Percentiles rank a stretch among this genome's conserved stretches.
These are phyloP conservation scores for Trichoderma atrobrunneum DNA, from an alignment of 2,329 filamentous ascomycete genomes.

Conservation along the genomic window DNA sequence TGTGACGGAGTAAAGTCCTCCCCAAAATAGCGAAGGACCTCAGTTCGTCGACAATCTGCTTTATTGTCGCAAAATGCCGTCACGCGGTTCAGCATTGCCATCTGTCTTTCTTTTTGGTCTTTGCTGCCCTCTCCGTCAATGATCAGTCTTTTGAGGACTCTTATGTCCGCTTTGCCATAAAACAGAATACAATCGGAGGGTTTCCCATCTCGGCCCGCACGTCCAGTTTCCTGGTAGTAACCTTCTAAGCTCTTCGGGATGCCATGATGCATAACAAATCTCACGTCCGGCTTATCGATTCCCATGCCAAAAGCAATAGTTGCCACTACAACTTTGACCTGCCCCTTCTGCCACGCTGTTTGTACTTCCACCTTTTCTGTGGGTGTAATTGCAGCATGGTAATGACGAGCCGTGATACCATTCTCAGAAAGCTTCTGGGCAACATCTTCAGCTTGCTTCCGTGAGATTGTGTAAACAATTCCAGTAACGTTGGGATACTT, in stretches of 20 bases:
- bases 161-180: constrained; percentile 77
- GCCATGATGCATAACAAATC: constrained; percentile 91
- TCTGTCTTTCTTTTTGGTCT: constrained; percentile 81
- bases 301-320: constrained; percentile 99
- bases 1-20: constrained; percentile 72
- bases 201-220: constrained; percentile 87
- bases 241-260: constrained; percentile 94
- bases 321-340: constrained; percentile 85
- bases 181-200: constrained; percentile 86
- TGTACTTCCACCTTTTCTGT: constrained; percentile 70
- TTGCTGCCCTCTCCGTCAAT: constrained; percentile 70
- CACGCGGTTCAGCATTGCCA: constrained; percentile 80
- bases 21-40: constrained; percentile 91
- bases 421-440: constrained; percentile 65
- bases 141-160: constrained; percentile 75
- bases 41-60: constrained; percentile 79
- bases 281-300: constrained; percentile 97
- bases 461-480: constrained; percentile 89
- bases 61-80: constrained; percentile 87
- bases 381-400: constrained; percentile 75
- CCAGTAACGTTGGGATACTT: constrained; percentile 73
- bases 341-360: constrained; percentile 75
- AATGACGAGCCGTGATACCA: constrained; percentile 73
- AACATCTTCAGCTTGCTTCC: constrained; percentile 77
- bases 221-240: constrained; percentile 97